Base-by-base conservation (phyloP, 2,329 filamentous ascomycete species). In the Penicillium hesseltinei region DNA sequence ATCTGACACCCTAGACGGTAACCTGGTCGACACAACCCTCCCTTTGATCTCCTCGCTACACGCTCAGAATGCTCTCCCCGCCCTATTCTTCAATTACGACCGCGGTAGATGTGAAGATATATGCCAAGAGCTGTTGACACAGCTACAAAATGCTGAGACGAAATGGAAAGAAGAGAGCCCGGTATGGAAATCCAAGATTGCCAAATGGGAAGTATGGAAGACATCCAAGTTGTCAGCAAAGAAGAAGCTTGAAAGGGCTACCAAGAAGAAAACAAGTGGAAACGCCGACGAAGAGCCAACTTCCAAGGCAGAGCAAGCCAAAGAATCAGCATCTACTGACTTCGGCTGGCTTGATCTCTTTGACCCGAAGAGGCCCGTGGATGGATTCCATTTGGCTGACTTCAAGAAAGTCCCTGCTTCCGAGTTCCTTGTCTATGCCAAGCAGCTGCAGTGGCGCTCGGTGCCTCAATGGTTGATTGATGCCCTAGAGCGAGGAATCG, bases 31-130 rank as follows among this genome's bases (percentile, higher is more conserved):
- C 23, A 82, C 80, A 10, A 84, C 82, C 3, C 73, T 89, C 19
- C 80, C 84, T 33, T 36, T 68, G 31, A 57, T 68, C 11, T 65
- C 57, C 44, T 62, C 61, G 1, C 77, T 92, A 0, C 82, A 90
- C 48, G 76, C 79, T 17, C 82, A 85, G 55, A 82, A 84, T 54
- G 88, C 87, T 0, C 78, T 93, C 1, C 90, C 89, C 0, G 89
- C 87, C 0, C 85, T 93, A 13, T 71, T 92, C 1, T 93, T 93
- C 78, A 90, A 90, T 68, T 93, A 90, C 64, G 87, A 92, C 62
- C 84, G 88, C 47, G 71, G 72, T 2, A 72, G 77, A 31, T 92
- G 90, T 65, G 88, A 91, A 70, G 70, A 72, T 10, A 82, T 88
- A 29, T 81, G 83, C 27, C 63, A 71, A 25, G 66, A 73, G 0